Conservation (phyloP, 805 yeast genomes). For the Ogataea corticis region DNA sequence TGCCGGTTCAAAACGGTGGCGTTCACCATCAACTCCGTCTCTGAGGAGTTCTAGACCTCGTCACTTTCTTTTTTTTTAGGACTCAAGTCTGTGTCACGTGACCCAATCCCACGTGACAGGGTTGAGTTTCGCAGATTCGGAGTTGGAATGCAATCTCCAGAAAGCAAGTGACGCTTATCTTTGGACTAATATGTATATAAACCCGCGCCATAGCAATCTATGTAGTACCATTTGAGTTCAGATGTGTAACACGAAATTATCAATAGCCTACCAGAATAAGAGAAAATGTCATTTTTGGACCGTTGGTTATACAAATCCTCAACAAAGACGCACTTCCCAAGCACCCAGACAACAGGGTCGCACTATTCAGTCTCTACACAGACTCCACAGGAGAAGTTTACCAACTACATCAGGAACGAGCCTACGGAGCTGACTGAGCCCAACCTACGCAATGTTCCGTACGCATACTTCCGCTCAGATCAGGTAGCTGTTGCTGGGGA, state of each 20-base stretch:
- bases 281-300: conserved; percentile 35
- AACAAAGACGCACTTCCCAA: conserved; percentile 16
- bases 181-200: conserved; percentile 2
- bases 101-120: background rate
- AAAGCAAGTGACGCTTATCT: conserved; percentile 2
- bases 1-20: no score
- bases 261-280: background rate
- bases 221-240: no score
- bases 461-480: conserved; percentile 24
- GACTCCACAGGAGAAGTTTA: conserved; percentile 14
- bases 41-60: no score
- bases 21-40: no score
- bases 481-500: conserved; percentile 6
- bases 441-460: conserved; percentile 33
- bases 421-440: conserved; percentile 24
- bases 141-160: conserved; percentile 1
- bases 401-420: conserved; percentile 9
- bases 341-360: conserved; percentile 30
- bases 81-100: no score
- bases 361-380: conserved; percentile 18
- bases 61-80: no score
- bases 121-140: background rate
- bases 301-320: conserved; percentile 35
- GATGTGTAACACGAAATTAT: no score
- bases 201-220: background rate